Evolutionary conservation across 2,329 filamentous ascomycete species (phyloP).

Genomic region (Fusarium sp.): DNA sequence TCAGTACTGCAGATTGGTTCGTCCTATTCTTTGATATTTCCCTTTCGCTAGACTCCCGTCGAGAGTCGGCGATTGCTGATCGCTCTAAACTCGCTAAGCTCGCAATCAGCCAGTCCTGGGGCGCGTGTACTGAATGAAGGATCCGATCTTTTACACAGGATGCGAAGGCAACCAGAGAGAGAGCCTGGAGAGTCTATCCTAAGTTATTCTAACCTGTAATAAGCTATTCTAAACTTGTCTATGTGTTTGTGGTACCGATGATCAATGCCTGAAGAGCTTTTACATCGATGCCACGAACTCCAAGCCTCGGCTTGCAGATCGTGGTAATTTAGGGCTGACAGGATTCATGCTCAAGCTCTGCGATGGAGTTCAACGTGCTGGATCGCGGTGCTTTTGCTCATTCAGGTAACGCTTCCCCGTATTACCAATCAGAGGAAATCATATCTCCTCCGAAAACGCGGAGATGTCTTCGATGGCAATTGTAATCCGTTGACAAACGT

Average conservation of each 20-base stretch:
- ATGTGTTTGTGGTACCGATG: too few species aligned
- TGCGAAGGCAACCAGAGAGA: not conserved
- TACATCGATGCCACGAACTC: fast-evolving
- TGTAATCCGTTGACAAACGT: not conserved
- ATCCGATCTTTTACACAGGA: too few species aligned
- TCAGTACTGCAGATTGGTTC: fast-evolving
- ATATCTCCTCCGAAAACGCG: not conserved
- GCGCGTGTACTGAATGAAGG: not conserved
- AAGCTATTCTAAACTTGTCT: not conserved
- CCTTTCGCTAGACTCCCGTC: fast-evolving
- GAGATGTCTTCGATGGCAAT: not conserved
- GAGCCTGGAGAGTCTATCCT: not conserved
- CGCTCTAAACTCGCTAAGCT: not conserved
- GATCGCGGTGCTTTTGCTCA: not conserved
- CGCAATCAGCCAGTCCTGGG: not conserved
- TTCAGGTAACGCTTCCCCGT: not conserved
- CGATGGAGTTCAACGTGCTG: not conserved
- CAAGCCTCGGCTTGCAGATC: not conserved
- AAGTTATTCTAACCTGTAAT: not conserved
- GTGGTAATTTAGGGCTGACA: not conserved
- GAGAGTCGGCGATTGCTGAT: not conserved
- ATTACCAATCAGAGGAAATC: not conserved
- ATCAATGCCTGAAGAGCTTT: not conserved
- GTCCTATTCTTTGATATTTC: fast-evolving
- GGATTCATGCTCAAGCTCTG: not conserved